These are phyloP conservation scores for Sporopachydermia lactativora DNA, from an alignment of 805 yeast genomes.

Conservation along the genomic window DNA sequence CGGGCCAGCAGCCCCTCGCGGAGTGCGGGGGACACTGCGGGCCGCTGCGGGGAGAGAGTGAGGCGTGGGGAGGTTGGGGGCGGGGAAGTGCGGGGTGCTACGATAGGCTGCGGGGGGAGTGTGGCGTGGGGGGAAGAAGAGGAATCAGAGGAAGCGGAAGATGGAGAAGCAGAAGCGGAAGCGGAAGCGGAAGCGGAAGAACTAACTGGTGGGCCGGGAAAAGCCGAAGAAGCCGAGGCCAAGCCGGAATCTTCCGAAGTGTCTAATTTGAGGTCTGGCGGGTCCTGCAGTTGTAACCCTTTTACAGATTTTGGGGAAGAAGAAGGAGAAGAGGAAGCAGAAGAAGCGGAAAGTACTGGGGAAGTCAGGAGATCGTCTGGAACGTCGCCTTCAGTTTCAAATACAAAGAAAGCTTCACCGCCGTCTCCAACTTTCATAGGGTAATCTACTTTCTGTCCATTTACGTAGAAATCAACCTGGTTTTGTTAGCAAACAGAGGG, in stretches of 20 bases:
- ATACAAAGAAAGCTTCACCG: constrained; percentile 96
- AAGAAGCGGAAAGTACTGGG: constrained; percentile 66
- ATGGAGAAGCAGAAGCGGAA: too few species aligned
- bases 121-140: background rate
- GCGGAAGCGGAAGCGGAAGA: constrained; percentile 1
- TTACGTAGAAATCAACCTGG: constrained; percentile 70
- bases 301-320: constrained; percentile 9
- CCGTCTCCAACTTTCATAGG: constrained; percentile 97
- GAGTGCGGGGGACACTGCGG: constrained; percentile 11
- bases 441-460: constrained; percentile 63
- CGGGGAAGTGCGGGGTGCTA: background rate
- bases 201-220: too few species aligned
- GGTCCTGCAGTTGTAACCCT: constrained; percentile 17
- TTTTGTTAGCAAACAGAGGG: background rate
- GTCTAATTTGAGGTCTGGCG: constrained; percentile 5
- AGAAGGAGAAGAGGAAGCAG: constrained; percentile 10
- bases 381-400: constrained; percentile 64
- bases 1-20: constrained; percentile 2
- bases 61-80: constrained; percentile 6
- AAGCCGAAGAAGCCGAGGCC: background rate
- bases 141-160: constrained; percentile 1
- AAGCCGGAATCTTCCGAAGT: constrained; percentile 15
- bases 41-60: constrained; percentile 8
- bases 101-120: background rate
- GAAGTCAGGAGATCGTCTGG: constrained; percentile 75